Conservation (phyloP, 106 monocot genomes). For the Ottelia alismoides region DNA sequence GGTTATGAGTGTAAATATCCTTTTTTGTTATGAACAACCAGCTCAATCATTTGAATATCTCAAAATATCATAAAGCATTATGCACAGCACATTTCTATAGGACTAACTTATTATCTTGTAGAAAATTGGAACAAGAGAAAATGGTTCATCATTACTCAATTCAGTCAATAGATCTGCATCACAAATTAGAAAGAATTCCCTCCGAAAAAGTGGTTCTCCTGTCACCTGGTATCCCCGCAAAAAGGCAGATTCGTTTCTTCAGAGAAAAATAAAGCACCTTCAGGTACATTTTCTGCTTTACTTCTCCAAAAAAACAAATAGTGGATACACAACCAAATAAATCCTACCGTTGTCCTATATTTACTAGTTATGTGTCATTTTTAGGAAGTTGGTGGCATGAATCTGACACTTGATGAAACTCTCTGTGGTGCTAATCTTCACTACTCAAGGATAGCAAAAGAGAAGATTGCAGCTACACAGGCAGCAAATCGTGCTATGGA, state of each 20-base stretch:
- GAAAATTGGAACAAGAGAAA: no score
- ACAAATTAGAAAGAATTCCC: constrained; percentile 64
- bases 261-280: constrained; percentile 71
- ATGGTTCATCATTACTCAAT: constrained; percentile 18
- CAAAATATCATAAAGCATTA: no score
- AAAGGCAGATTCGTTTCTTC: constrained; percentile 70
- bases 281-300: no score
- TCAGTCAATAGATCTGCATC: constrained; percentile 37
- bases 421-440: constrained; percentile 63
- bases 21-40: no score
- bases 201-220: constrained; percentile 55
- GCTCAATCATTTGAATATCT: no score
- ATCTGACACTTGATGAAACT: constrained; percentile 53
- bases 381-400: constrained; percentile 64
- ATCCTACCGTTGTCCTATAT: no score
- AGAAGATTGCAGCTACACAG: constrained; percentile 71
- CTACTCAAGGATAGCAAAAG: constrained; percentile 65
- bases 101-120: no score
- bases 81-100: no score
- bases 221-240: constrained; percentile 74
- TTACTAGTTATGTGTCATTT: no score
- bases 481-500: constrained; percentile 66
- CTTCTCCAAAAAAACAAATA: no score
- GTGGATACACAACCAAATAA: no score
- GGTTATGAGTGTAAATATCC: no score